Evolutionary conservation across 257 asterid genomes (phyloP).

Genomic region (Nicotiana attenuata): DNA sequence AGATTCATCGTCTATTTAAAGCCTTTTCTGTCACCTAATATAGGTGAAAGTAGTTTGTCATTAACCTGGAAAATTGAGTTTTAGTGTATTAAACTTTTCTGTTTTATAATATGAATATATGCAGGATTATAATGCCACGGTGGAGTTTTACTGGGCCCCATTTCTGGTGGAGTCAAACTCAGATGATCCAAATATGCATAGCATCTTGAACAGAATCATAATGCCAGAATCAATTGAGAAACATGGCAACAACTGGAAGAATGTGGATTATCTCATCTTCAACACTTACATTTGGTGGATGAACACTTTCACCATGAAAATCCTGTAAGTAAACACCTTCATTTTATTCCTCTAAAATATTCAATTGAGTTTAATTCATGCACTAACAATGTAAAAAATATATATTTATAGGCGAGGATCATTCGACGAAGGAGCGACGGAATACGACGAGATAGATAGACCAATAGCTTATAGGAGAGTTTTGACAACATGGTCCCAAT

Average conservation of each 20-base stretch:
- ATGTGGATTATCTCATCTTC: conserved; percentile 71
- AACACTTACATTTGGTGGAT: conserved; percentile 94
- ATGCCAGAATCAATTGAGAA: conserved; percentile 71
- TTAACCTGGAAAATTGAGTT: background rate
- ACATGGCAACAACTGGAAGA: conserved; percentile 66
- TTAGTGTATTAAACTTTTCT: background rate
- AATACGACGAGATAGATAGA: conserved; percentile 56
- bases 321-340: conserved; percentile 41
- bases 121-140: conserved; percentile 79
- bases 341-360: too few species aligned
- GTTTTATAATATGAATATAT: background rate
- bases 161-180: conserved; percentile 83
- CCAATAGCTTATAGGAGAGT: conserved; percentile 59
- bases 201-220: conserved; percentile 68
- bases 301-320: conserved; percentile 74
- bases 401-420: conserved; percentile 50
- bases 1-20: background rate
- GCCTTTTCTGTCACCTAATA: conserved; percentile 6
- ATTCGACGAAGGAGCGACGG: conserved; percentile 56
- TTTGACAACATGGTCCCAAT: conserved; percentile 61
- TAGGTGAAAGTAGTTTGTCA: conserved; percentile 1
- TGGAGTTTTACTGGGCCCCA: conserved; percentile 87
- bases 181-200: conserved; percentile 69
- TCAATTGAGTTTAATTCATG: background rate
- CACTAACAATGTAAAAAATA: too few species aligned